Percentiles rank a stretch among this genome's conserved stretches.
Conservation (phyloP, 176 grass and related monocot genomes). For the Oryza longistaminata region DNA sequence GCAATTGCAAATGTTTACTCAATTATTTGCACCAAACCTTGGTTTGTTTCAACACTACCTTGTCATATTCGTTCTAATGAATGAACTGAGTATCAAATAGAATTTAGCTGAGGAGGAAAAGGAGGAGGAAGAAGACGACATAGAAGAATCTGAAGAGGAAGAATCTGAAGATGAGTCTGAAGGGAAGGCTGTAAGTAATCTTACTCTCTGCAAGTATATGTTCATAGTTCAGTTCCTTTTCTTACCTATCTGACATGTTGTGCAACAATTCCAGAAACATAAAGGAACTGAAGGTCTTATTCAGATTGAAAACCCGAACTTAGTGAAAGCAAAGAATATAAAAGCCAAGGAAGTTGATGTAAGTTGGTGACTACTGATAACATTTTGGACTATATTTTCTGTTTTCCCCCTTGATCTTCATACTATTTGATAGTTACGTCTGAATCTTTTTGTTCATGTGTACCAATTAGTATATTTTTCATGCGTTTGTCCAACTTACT, state of each 20-base stretch:
- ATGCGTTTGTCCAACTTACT: constrained; percentile 30
- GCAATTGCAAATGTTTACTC: background rate
- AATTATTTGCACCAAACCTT: background rate
- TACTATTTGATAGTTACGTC: constrained; percentile 29
- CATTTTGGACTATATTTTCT: background rate
- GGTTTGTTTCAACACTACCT: background rate
- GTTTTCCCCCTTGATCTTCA: background rate
- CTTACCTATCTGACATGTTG: constrained; percentile 16
- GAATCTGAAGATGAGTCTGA: constrained; percentile 78
- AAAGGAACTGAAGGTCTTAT: constrained; percentile 88
- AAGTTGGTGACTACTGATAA: constrained; percentile 48
- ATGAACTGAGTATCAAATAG: constrained; percentile 41
- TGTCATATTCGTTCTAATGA: constrained; percentile 21
- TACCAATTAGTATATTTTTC: constrained; percentile 5
- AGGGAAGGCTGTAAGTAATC: constrained; percentile 56
- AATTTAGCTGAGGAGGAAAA: constrained; percentile 52
- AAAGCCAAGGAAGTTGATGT: constrained; percentile 98
- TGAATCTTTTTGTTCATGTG: background rate
- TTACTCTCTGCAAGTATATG: background rate
- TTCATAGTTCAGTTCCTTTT: constrained; percentile 27
- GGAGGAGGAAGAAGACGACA: constrained; percentile 63
- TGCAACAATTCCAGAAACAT: constrained; percentile 61
- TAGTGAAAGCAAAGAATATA: constrained; percentile 78
- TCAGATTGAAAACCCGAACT: constrained; percentile 96
- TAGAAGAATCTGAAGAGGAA: constrained; percentile 69